phyloP scores from a whole-genome alignment of 495 filamentous ascomycete genomes.

The Patellaria atrata region DNA sequence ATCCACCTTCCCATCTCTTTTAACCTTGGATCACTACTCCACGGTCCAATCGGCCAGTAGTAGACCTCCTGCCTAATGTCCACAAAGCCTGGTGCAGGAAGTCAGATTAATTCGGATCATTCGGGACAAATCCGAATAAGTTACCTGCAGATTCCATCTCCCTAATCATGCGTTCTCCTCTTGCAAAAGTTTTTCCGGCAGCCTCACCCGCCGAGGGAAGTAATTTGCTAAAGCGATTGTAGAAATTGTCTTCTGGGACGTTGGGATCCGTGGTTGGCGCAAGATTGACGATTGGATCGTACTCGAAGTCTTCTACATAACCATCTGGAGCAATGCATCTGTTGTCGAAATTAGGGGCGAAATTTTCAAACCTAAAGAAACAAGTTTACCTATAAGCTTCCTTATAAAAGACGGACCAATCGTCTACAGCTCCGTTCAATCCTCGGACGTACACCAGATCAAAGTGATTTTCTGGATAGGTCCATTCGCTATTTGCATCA shows the following conservation, averaged over 20 bases:
- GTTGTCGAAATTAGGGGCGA: constrained; percentile 2
- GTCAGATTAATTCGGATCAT: too few relatives aligned
- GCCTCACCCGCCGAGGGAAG: constrained; percentile 7
- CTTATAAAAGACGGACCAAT: constrained; percentile 15
- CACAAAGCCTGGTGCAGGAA: constrained; percentile 11
- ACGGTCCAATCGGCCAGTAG: constrained; percentile 16
- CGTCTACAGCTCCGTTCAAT: constrained; percentile 12
- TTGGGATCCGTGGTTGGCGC: neutral
- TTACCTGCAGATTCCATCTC: constrained; percentile 7
- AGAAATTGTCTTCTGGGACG: constrained; percentile 11
- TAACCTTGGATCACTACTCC: constrained; percentile 12
- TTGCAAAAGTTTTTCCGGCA: constrained; percentile 14
- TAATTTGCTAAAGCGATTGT: constrained; percentile 3
- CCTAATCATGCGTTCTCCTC: constrained; percentile 5
- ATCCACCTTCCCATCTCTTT: constrained; percentile 19
- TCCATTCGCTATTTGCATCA: constrained; percentile 17
- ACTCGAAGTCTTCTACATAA: constrained; percentile 17
- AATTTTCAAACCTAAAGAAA: neutral
- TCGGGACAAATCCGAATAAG: too few relatives aligned
- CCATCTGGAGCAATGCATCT: constrained; percentile 18
- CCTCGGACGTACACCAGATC: constrained; percentile 21
- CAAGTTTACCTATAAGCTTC: constrained; percentile 9
- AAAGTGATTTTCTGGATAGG: constrained; percentile 14
- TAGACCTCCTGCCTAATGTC: constrained; percentile 14
- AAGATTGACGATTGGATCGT: constrained; percentile 9